These are phyloP conservation scores for Hypoxylon rickii DNA, from an alignment of 495 filamentous ascomycete genomes.

Conservation along the genomic window DNA sequence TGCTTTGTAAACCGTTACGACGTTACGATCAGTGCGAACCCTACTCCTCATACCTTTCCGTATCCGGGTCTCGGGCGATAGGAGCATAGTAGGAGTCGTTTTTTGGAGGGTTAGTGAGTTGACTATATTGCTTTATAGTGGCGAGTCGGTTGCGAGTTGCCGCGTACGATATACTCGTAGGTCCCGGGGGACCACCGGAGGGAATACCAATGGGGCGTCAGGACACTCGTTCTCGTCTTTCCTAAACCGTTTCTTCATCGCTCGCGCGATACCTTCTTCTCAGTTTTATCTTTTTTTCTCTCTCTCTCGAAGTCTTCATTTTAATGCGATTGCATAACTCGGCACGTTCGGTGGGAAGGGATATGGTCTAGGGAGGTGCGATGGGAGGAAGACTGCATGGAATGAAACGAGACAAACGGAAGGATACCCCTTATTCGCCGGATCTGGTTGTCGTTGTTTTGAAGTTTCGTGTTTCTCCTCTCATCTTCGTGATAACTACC, in stretches of 20 bases:
- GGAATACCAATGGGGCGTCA: constrained; percentile 34
- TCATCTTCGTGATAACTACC: constrained; percentile 39
- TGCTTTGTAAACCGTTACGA: constrained; percentile 41
- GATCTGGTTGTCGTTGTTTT: constrained; percentile 31
- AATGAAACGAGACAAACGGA: constrained; percentile 41
- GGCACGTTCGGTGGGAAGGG: constrained; percentile 29
- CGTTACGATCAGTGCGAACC: constrained; percentile 40
- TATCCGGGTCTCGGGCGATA: constrained; percentile 36
- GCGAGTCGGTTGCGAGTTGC: constrained; percentile 17
- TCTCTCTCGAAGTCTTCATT: constrained; percentile 13
- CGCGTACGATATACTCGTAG: constrained; percentile 20
- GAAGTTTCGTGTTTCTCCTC: constrained; percentile 7
- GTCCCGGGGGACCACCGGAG: constrained; percentile 23
- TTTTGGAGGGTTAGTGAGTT: constrained; percentile 31
- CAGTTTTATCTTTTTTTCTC: constrained; percentile 12
- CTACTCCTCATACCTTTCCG: constrained; percentile 38
- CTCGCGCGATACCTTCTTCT: constrained; percentile 38
- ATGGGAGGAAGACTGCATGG: constrained; percentile 42
- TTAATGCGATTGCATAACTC: constrained; percentile 38
- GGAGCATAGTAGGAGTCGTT: constrained; percentile 40
- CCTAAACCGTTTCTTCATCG: constrained; percentile 41
- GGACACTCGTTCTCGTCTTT: constrained; percentile 43
- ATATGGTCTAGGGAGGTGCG: constrained; percentile 29
- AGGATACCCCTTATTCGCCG: constrained; percentile 43
- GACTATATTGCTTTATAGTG: constrained; percentile 29